These are phyloP conservation scores for Tirmania nivea DNA, from an alignment of 495 filamentous ascomycete genomes.

Conservation along the genomic window DNA sequence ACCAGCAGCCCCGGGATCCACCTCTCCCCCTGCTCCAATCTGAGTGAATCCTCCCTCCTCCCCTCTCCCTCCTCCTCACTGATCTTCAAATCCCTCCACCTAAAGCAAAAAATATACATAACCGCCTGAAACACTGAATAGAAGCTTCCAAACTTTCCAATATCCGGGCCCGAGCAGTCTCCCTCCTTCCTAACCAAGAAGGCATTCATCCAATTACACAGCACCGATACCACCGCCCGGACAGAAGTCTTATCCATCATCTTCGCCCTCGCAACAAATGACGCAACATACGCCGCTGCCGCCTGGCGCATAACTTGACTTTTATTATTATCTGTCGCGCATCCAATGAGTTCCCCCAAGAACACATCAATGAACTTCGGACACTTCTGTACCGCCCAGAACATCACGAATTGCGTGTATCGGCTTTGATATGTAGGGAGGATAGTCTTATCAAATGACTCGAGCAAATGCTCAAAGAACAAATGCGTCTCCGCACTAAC, in stretches of 20 bases:
- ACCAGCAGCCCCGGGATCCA: constrained; percentile 54
- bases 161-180: constrained; percentile 59
- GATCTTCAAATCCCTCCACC: constrained; percentile 71
- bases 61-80: constrained; percentile 18
- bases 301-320: constrained; percentile 53
- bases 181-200: constrained; percentile 41
- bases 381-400: constrained; percentile 71
- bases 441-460: constrained; percentile 65
- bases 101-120: constrained; percentile 94
- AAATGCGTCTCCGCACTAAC: constrained; percentile 25
- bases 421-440: constrained; percentile 72
- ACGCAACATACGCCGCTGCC: constrained; percentile 78
- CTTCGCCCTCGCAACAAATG: constrained; percentile 73
- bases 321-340: constrained; percentile 39
- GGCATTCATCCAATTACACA: constrained; percentile 48
- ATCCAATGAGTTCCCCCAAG: constrained; percentile 48
- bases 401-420: constrained; percentile 75
- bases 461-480: constrained; percentile 50
- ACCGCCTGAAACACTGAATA: constrained; percentile 77
- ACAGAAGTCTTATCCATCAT: constrained; percentile 55
- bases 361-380: constrained; percentile 57
- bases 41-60: constrained; percentile 32
- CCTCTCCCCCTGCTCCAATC: constrained; percentile 31
- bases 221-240: constrained; percentile 50
- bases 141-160: constrained; percentile 59